Evolutionary conservation across 306 rosid species (phyloP).

Genomic region (Gynostemma pentaphyllum): DNA sequence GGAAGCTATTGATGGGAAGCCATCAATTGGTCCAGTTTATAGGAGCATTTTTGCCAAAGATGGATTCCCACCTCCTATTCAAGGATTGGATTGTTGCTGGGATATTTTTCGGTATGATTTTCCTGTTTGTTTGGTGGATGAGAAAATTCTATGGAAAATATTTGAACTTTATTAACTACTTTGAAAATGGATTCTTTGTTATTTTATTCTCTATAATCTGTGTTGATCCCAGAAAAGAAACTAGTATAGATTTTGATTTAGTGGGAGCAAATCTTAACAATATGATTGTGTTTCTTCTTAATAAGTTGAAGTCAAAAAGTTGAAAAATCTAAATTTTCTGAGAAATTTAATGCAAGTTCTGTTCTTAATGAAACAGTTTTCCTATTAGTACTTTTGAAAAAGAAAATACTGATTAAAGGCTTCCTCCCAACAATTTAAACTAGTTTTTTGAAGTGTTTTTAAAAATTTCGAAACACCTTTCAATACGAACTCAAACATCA

Average conservation of each 20-base stretch:
- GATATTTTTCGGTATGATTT: constrained; percentile 67
- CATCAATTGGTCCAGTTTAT: constrained; percentile 66
- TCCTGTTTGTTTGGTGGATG: not conserved
- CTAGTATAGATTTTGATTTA: not conserved
- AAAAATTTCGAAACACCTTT: too few relatives aligned
- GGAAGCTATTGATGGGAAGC: constrained; percentile 39
- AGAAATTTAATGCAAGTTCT: too few relatives aligned
- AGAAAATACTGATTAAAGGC: too few relatives aligned
- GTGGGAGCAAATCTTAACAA: not conserved
- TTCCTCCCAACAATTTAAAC: too few relatives aligned
- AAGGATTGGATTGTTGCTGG: constrained; percentile 78
- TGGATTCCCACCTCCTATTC: constrained; percentile 60
- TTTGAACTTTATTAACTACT: too few relatives aligned
- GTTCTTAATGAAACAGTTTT: too few relatives aligned
- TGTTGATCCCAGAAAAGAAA: not conserved
- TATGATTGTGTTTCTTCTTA: not conserved
- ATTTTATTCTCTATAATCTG: not conserved
- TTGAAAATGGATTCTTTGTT: not conserved
- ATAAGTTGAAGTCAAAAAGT: too few relatives aligned
- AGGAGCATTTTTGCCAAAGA: constrained; percentile 75
- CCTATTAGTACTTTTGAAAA: too few relatives aligned
- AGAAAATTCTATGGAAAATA: not conserved
- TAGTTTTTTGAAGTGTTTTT: too few relatives aligned
- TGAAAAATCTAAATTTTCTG: too few relatives aligned
- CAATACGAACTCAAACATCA: too few relatives aligned